phyloP scores from a whole-genome alignment of 345 rosid species.

The Aquilaria sinensis region DNA sequence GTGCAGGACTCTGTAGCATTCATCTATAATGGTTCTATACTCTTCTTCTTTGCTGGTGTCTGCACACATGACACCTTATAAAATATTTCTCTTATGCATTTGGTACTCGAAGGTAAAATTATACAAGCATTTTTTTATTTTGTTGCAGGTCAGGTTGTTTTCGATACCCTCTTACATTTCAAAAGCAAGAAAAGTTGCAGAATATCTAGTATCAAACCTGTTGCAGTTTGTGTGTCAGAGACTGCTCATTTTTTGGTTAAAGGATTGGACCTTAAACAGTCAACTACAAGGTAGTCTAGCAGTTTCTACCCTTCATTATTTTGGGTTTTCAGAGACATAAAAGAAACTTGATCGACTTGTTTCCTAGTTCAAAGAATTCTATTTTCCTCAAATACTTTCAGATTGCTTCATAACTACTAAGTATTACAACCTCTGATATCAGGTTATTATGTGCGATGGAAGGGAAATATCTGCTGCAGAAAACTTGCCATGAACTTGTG shows the following conservation, averaged over 20 bases:
- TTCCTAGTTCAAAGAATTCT: background rate
- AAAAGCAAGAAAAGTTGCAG: slow-evolving; percentile 36
- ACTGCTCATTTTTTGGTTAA: slow-evolving; percentile 41
- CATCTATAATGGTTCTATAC: slow-evolving; percentile 40
- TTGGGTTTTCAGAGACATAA: background rate
- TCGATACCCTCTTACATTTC: slow-evolving; percentile 38
- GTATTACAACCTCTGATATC: slow-evolving; percentile 10
- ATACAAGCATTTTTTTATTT: slow-evolving; percentile 7
- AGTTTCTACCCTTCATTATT: slow-evolving; percentile 1
- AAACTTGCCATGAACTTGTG: slow-evolving; percentile 24
- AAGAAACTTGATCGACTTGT: background rate
- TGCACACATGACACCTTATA: background rate
- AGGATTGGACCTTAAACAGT: slow-evolving; percentile 46
- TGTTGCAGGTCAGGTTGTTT: slow-evolving; percentile 55
- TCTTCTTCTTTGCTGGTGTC: slow-evolving; percentile 4
- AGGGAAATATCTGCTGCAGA: slow-evolving; percentile 52
- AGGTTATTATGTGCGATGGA: slow-evolving; percentile 61
- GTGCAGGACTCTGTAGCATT: slow-evolving; percentile 53
- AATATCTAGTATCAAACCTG: slow-evolving; percentile 53
- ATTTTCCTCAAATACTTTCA: background rate
- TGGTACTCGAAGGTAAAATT: slow-evolving; percentile 4
- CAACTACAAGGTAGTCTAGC: slow-evolving; percentile 36
- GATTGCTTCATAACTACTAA: slow-evolving; percentile 4
- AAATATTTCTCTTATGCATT: slow-evolving; percentile 1
- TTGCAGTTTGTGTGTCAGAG: slow-evolving; percentile 47